Conservation (phyloP, 2,329 filamentous ascomycete genomes). For the Aspergillus quadricinctus region DNA sequence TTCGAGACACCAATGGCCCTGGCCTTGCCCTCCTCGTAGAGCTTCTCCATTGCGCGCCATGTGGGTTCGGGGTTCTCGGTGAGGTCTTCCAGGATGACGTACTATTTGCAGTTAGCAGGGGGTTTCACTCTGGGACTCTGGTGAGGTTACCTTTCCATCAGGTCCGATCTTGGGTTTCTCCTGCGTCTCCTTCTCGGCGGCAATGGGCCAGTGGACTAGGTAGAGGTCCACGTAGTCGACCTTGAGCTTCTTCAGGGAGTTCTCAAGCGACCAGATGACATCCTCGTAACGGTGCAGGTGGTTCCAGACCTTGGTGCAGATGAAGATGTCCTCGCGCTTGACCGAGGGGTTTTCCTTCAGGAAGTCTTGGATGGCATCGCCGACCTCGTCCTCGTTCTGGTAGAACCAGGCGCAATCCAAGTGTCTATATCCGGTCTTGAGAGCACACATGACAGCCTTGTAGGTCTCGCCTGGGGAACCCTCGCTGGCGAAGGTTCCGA, state of each 20-base stretch:
- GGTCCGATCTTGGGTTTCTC: constrained; percentile 46
- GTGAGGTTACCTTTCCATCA: constrained; percentile 46
- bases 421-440: constrained; percentile 51
- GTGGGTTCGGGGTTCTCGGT: constrained; percentile 61
- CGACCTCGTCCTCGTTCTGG: constrained; percentile 52
- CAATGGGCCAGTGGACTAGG: constrained; percentile 51
- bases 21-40: constrained; percentile 57
- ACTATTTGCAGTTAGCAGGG: constrained; percentile 33
- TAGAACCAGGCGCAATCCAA: constrained; percentile 56
- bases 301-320: constrained; percentile 52
- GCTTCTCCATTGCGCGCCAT: constrained; percentile 64
- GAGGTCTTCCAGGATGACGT: constrained; percentile 59
- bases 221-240: constrained; percentile 71
- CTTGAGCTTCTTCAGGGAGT: constrained; percentile 61
- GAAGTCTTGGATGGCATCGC: constrained; percentile 52
- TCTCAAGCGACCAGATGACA: constrained; percentile 50
- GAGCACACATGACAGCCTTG: constrained; percentile 48
- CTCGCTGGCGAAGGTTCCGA: constrained; percentile 65
- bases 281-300: constrained; percentile 47
- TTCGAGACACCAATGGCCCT: constrained; percentile 75
- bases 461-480: constrained; percentile 57
- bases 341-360: constrained; percentile 45
- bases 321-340: constrained; percentile 49
- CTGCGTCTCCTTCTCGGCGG: constrained; percentile 48
- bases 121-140: not conserved